phyloP scores from a whole-genome alignment of 352 stramenopile species.

The Globisporangium recalcitrans region DNA sequence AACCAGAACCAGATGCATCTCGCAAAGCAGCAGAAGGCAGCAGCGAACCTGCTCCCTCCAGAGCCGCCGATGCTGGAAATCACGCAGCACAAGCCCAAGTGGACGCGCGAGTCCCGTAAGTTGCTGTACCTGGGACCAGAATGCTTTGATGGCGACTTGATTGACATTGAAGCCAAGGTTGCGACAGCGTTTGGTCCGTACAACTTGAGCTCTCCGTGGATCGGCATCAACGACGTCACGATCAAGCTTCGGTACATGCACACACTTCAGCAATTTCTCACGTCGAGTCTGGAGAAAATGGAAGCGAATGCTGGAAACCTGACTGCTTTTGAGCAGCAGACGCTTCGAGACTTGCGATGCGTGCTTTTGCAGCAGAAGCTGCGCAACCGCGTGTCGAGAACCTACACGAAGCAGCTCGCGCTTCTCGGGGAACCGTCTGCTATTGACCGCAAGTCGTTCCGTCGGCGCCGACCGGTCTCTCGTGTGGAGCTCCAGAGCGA shows the following conservation, averaged over 20 bases:
- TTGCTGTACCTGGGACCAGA: conserved; percentile 57
- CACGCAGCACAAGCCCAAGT: conserved; percentile 47
- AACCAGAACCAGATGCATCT: conserved; percentile 6
- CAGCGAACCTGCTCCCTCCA: not conserved
- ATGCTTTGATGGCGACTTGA: conserved; percentile 63
- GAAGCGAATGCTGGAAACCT: conserved; percentile 35
- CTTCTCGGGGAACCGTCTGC: conserved; percentile 56
- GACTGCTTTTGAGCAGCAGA: conserved; percentile 37
- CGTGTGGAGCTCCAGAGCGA: conserved; percentile 60
- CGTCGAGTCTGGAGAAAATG: conserved; percentile 54
- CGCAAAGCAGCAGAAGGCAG: conserved; percentile 1
- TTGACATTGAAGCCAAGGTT: conserved; percentile 51
- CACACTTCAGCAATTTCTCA: conserved; percentile 65
- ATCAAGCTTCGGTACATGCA: conserved; percentile 72
- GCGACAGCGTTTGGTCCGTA: conserved; percentile 50
- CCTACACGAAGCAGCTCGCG: conserved; percentile 59
- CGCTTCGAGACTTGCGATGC: conserved; percentile 58
- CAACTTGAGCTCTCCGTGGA: conserved; percentile 51
- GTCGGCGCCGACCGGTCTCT: conserved; percentile 56
- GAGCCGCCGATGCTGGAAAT: conserved; percentile 22
- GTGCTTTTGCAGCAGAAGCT: conserved; percentile 73
- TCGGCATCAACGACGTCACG: conserved; percentile 66
- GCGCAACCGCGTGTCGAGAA: conserved; percentile 48
- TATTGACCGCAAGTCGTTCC: conserved; percentile 73
- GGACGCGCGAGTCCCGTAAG: conserved; percentile 46